Conservation (phyloP, 139 green algal genomes). For the Cymbomonas tetramitiformis region DNA sequence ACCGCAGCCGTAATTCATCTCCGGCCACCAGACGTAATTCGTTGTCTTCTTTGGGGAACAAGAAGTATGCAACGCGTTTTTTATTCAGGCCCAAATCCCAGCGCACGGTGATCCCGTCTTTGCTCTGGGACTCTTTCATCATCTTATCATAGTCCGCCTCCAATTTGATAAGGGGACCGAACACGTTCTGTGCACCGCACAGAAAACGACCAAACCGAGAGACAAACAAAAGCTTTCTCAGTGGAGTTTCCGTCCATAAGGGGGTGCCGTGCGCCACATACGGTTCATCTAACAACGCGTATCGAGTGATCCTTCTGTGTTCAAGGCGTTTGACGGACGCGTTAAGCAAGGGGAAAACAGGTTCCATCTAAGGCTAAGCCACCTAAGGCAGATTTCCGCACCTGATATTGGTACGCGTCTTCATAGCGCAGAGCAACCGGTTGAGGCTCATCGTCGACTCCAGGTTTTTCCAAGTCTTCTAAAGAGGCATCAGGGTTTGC, state of each 20-base stretch:
- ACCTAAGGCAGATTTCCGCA: too few relatives aligned
- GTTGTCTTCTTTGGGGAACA: constrained; percentile 52
- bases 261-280: too few relatives aligned
- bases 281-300: too few relatives aligned
- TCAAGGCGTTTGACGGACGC: too few relatives aligned
- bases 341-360: too few relatives aligned
- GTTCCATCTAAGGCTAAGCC: too few relatives aligned
- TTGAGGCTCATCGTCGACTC: constrained; percentile 49
- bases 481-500: constrained; percentile 47
- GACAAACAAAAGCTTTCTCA: too few relatives aligned
- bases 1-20: constrained; percentile 77
- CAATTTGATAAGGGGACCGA: constrained; percentile 69
- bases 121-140: constrained; percentile 71
- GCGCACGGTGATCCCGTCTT: constrained; percentile 67
- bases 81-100: constrained; percentile 88
- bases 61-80: constrained; percentile 71
- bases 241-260: too few relatives aligned
- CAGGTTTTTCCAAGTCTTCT: constrained; percentile 44
- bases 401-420: constrained; percentile 61
- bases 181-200: constrained; percentile 76
- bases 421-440: constrained; percentile 79
- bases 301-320: too few relatives aligned
- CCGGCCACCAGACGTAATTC: constrained; percentile 39
- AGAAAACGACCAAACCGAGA: too few relatives aligned
- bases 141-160: constrained; percentile 87